Evolutionary conservation across 768 basidiomycete genomes (phyloP), one percentile per base, ranked within the genome.

Genomic region (Tricholoma sp.): DNA sequence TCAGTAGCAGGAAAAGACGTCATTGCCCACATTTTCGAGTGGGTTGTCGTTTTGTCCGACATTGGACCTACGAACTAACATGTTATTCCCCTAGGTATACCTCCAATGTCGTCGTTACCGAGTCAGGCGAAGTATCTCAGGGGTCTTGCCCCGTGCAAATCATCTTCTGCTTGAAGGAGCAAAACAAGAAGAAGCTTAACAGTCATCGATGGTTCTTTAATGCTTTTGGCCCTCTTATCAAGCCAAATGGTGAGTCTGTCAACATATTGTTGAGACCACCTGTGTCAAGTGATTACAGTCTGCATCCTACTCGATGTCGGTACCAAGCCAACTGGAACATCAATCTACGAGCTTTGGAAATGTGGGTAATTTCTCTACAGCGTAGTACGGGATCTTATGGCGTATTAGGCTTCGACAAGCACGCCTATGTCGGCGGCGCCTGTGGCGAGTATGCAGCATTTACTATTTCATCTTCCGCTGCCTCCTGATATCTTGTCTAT

Each of bases 151-250:
- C 94, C 0, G 84, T 92, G 57, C 95, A 94, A 71, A 79, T 91
- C 63, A 76, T 98, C 47, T 94, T 94, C 76, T 94, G 92, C 67
- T 75, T 95, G 66, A 95, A 95, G 72, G 93, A 95, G 70, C 90
- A 92, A 75, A 97, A 95, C 80, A 94, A 94, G 79, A 95, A 96
- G 80, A 96, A 97, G 71, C 79, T 96, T 64, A 96, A 96, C 76
- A 90, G 88, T 64, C 94, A 97, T 66, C 83, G 94, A 18, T 97
- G 94, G 94, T 96, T 96, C 79, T 96, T 97, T 81, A 97, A 97
- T 66, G 94, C 91, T 0, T 91, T 96, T 61, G 90, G 91, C 19
- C 91, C 94, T 22, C 76, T 95, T 56, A 81, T 96, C 64, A 83
- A 86, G 60, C 88, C 94, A 37, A 92, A 94, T 64, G 88, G 89